Evolutionary conservation across 228 moss, liverwort and hornwort genomes (phyloP), one percentile per base, ranked within the genome.

Genomic region (Sphagnum fallax): DNA sequence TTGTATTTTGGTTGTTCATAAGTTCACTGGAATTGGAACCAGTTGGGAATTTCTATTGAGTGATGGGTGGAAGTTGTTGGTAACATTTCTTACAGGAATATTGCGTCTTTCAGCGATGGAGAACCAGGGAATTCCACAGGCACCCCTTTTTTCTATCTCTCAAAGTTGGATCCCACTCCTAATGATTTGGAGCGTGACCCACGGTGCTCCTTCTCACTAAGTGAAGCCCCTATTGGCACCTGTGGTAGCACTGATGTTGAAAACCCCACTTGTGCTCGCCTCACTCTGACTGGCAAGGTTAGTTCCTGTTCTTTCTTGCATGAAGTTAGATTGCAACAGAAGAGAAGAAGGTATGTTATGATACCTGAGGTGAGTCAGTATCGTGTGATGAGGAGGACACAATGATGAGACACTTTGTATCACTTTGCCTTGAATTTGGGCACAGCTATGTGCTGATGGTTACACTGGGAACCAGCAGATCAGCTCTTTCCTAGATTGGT

Each of bases 31-130:
- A 32, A 32, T 32, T 32, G 32, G 32, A 32, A 32, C 32, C 2
- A 3, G 32, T 32, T 32, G 32, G 32, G 32, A 32, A 32, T 32
- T 32, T 2, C 32, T 32, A 32, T 32, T 32, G 32, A 32, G 32
- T 32, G 15, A 11, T 11, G 14, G 13, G 16, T 14, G 12, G 55
- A 50, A 16, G 47, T 8, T n/a, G 53, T 55, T 7, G 53, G 53
- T 55, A 7, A 7, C 53, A 8, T 55, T 8, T 55, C 2, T 49
- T 68, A 66, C 94, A 94, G 94, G 68, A 91, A 91, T 57, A 64
- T 91, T 68, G 94, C 89, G 52, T 91, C 94, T 4, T 89, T 84
- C 72, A 94, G 94, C 65, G 94, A 94, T 75, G 94, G 94, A 6
- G 86, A 88, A 16, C 75, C 74, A 4, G 89, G 86, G 3, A 82